Conservation (phyloP, 192 early-diverging fungal genomes). For the Coemansia sp. region DNA sequence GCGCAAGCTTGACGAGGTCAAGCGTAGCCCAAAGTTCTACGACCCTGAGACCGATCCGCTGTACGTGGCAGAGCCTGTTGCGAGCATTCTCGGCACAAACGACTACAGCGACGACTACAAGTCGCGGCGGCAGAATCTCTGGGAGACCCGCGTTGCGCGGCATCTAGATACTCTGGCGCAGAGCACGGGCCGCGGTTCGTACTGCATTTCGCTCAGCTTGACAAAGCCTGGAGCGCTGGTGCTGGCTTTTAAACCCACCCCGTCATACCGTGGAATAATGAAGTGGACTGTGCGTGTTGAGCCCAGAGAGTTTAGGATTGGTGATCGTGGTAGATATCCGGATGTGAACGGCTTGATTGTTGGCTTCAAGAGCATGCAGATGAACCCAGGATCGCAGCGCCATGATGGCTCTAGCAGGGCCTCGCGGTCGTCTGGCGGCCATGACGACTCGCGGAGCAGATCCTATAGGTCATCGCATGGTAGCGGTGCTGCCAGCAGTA, state of each 20-base stretch:
- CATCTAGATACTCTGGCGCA: constrained; percentile 52
- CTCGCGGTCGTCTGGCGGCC: neutral
- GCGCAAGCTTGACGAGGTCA: constrained; percentile 69
- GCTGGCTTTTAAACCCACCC: constrained; percentile 79
- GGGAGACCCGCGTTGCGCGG: constrained; percentile 55
- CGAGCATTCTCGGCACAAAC: constrained; percentile 17
- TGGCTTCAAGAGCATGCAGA: constrained; percentile 74
- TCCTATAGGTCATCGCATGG: constrained; percentile 8
- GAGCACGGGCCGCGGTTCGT: constrained; percentile 72
- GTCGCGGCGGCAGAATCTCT: constrained; percentile 25
- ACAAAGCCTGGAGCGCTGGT: constrained; percentile 72
- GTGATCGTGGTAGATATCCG: constrained; percentile 64
- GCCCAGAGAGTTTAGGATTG: constrained; percentile 76
- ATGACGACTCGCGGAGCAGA: constrained; percentile 4
- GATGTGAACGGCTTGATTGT: constrained; percentile 73
- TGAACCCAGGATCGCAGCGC: constrained; percentile 24
- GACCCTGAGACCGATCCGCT: constrained; percentile 56
- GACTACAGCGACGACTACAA: constrained; percentile 27
- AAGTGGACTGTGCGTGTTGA: constrained; percentile 76
- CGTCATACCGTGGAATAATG: constrained; percentile 58
- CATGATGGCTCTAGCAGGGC: constrained; percentile 3
- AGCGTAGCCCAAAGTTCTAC: constrained; percentile 79
- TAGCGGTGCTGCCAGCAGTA: neutral
- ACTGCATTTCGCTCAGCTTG: constrained; percentile 76
- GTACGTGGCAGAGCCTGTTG: constrained; percentile 61